Conservation (phyloP, 1,284 basidiomycete species). For the Rhodofomes roseus region DNA sequence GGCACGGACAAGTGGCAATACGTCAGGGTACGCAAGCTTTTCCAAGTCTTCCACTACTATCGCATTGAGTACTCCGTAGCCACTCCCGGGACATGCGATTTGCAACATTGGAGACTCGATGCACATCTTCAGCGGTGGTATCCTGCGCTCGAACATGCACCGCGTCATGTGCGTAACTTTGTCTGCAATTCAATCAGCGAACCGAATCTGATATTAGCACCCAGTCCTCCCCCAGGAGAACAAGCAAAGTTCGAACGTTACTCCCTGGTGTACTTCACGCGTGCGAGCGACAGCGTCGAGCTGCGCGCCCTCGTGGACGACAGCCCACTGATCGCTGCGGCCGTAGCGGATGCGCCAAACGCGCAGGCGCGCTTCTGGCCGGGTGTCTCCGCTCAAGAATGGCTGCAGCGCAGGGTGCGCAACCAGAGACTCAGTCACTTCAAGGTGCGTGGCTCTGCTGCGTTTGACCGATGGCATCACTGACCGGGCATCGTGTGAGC, state of each 20-base stretch:
- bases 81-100: slow-evolving; percentile 22
- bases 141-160: slow-evolving; percentile 29
- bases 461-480: too few relatives aligned
- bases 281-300: slow-evolving; percentile 25
- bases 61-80: slow-evolving; percentile 6
- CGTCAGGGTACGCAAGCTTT: slow-evolving; percentile 41
- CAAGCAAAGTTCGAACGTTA: slow-evolving; percentile 26
- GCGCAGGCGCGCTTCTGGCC: slow-evolving; percentile 11
- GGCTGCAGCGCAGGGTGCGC: slow-evolving; percentile 21
- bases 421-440: slow-evolving; percentile 19
- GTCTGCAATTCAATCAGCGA: background rate
- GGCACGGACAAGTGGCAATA: slow-evolving; percentile 63
- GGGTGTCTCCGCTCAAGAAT: slow-evolving; percentile 18
- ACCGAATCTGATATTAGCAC: background rate
- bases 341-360: slow-evolving; percentile 12
- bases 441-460: slow-evolving; percentile 1
- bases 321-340: slow-evolving; percentile 17
- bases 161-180: slow-evolving; percentile 23
- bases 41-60: too few relatives aligned
- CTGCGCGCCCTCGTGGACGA: slow-evolving; percentile 14
- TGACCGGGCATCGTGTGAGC: background rate
- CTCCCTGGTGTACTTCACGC: slow-evolving; percentile 31
- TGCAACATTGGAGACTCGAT: slow-evolving; percentile 34
- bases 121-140: slow-evolving; percentile 32
- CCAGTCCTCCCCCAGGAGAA: slow-evolving; percentile 22